phyloP scores from a whole-genome alignment of 2,329 filamentous ascomycete genomes.

The Chaetomium strumarium region DNA sequence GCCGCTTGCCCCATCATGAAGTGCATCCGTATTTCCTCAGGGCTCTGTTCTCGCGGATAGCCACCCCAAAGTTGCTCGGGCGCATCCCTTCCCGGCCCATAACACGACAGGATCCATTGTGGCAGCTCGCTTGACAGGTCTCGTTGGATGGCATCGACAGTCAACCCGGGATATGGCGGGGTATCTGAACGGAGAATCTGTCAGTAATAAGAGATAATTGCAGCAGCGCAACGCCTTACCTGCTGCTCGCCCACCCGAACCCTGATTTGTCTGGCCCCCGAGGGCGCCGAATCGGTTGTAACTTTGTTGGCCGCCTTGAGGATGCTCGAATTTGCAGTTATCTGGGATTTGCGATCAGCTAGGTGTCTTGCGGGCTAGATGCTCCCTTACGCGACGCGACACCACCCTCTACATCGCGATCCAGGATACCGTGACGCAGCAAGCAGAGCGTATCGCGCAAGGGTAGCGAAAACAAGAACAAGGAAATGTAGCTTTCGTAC shows the following conservation, averaged over 20 bases:
- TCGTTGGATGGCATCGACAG: slow-evolving; percentile 51
- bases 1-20: slow-evolving; percentile 55
- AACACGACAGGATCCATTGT: slow-evolving; percentile 80
- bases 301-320: slow-evolving; percentile 31
- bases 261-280: slow-evolving; percentile 14
- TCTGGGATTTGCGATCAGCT: slow-evolving; percentile 32
- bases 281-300: slow-evolving; percentile 52
- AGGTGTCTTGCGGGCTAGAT: neutral
- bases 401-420: too few species aligned
- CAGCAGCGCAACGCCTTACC: slow-evolving; percentile 29
- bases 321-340: slow-evolving; percentile 51
- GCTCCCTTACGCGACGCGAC: neutral
- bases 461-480: neutral
- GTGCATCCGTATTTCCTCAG: slow-evolving; percentile 78
- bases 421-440: slow-evolving; percentile 2
- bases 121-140: slow-evolving; percentile 70
- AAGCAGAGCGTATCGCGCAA: neutral
- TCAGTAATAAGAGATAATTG: neutral
- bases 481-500: slow-evolving; percentile 32
- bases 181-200: slow-evolving; percentile 17
- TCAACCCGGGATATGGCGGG: slow-evolving; percentile 45
- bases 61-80: slow-evolving; percentile 83
- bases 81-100: slow-evolving; percentile 69
- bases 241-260: slow-evolving; percentile 8
- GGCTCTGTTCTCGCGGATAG: slow-evolving; percentile 71